Evolutionary conservation across 2,329 filamentous ascomycete species (phyloP), one percentile per base, ranked within the genome.

Genomic region (Fusarium keratoplasticum): DNA sequence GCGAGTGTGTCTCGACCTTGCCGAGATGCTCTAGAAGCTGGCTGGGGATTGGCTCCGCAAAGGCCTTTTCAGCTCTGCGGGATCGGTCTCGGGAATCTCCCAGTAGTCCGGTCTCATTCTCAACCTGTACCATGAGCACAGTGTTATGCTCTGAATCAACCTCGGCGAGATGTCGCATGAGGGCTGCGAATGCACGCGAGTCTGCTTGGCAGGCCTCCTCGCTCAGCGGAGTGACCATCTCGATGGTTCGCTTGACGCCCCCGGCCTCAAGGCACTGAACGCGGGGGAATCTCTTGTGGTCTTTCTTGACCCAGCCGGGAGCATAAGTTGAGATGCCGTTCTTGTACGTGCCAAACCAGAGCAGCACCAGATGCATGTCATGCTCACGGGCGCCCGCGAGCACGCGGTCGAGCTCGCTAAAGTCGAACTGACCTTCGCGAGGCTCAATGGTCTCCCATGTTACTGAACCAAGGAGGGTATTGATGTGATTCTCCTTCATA

Each of bases 51-150:
- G 81, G 78, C 11, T 82, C 61, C 1, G 70, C 65, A 73, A 88
- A 89, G 0, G 75, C 81, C 58, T 82, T 76, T 20, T 87, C 80
- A 2, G 86, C 87, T 7, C 76, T 75, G 2, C 75, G 73, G 4
- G 82, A 85, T 4, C 84, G 80, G 72, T 89, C 88, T 25, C 87
- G 82, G 9, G 84, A 88, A 72, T 89, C 87, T 0, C 87, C 87
- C 0, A 89, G 79, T 0, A 89, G 68, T 1, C 88, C 88, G 0
- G 83, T 83, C 78, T 89, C 88, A 47, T 89, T 89, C 77, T 90
- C 86, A n/a, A 90, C 87, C 70, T 89, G 88, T 0, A 89, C 83
- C 88, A 89, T 89, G 3, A 89, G 71, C 0, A 89, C 87, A 0
- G 87, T 89, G 4, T 80, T 83, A 50, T 89, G 81, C 13, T 82